phyloP scores from a whole-genome alignment of 345 rosid genomes.

The Aurinia saxatilis region DNA sequence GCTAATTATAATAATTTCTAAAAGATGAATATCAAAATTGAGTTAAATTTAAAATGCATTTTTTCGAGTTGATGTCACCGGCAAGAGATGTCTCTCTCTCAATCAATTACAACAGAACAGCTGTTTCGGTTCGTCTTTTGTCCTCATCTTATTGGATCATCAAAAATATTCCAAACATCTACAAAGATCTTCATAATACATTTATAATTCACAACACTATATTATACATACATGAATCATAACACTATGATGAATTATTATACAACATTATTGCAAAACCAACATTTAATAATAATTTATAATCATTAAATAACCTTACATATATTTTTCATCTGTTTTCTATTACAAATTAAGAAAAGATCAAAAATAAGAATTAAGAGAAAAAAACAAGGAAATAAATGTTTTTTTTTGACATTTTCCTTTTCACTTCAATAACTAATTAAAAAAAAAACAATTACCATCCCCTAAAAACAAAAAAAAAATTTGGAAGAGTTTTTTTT shows the following conservation, averaged over 20 bases:
- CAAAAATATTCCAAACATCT: constrained; percentile 1
- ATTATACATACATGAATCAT: not conserved
- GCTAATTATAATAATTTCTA: not conserved
- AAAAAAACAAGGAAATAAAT: constrained; percentile 13
- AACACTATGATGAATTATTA: not conserved
- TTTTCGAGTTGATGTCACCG: constrained; percentile 11
- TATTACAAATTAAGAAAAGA: constrained; percentile 3
- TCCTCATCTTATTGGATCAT: not conserved
- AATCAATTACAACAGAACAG: constrained; percentile 24
- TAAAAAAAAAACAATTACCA: not conserved
- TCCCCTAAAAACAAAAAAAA: not conserved
- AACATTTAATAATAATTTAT: no score
- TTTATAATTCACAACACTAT: not conserved
- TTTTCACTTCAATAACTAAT: constrained; percentile 15
- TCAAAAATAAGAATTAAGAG: constrained; percentile 4
- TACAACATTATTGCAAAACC: not conserved
- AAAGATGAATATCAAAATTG: not conserved
- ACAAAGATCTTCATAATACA: not conserved
- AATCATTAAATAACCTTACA: no score
- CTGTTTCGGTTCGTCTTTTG: constrained; percentile 12
- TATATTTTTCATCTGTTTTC: not conserved
- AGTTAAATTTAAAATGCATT: not conserved
- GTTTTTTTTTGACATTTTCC: constrained; percentile 17
- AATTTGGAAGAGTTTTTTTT: constrained; percentile 9
- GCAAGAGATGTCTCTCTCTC: constrained; percentile 2